These are phyloP conservation scores for Dysphania ambrosioides DNA, from an alignment of 148 eudicot species.

Conservation along the genomic window DNA sequence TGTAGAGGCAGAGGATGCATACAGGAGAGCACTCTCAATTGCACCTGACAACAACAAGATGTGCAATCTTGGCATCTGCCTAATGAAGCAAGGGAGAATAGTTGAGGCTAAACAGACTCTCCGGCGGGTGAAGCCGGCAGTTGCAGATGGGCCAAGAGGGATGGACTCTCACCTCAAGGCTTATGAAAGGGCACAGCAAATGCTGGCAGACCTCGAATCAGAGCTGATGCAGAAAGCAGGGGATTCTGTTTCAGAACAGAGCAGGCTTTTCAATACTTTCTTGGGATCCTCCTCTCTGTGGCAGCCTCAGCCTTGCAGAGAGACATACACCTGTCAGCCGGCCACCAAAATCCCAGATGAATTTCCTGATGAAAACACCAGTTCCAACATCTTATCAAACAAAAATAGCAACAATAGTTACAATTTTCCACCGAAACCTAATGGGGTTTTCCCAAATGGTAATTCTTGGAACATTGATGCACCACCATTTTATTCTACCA, in stretches of 20 bases:
- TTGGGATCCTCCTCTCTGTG: constrained; percentile 81
- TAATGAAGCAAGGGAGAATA: constrained; percentile 94
- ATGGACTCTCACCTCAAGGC: constrained; percentile 95
- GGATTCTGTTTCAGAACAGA: constrained; percentile 65
- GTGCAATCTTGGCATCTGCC: constrained; percentile 90
- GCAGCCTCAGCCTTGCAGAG: constrained; percentile 98
- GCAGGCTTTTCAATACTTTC: constrained; percentile 68
- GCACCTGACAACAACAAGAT: constrained; percentile 95
- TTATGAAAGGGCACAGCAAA: constrained; percentile 92
- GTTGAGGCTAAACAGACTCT: constrained; percentile 78
- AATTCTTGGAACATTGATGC: constrained; percentile 64
- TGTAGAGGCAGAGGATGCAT: constrained; percentile 90
- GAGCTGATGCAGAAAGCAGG: constrained; percentile 70
- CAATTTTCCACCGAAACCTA: constrained; percentile 30
- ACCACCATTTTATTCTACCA: constrained; percentile 61
- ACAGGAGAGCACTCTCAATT: constrained; percentile 72
- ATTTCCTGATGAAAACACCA: constrained; percentile 60
- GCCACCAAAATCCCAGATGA: constrained; percentile 35
- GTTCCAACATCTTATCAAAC: constrained; percentile 30
- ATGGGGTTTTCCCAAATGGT: constrained; percentile 21
- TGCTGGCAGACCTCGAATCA: constrained; percentile 80
- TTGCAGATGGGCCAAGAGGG: constrained; percentile 76
- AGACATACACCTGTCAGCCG: constrained; percentile 26
- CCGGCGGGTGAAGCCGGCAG: constrained; percentile 71
- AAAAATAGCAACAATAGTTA: too few species aligned